Base-by-base conservation (phyloP, 176 grass and related monocot species). In the Panicum miliaceum region DNA sequence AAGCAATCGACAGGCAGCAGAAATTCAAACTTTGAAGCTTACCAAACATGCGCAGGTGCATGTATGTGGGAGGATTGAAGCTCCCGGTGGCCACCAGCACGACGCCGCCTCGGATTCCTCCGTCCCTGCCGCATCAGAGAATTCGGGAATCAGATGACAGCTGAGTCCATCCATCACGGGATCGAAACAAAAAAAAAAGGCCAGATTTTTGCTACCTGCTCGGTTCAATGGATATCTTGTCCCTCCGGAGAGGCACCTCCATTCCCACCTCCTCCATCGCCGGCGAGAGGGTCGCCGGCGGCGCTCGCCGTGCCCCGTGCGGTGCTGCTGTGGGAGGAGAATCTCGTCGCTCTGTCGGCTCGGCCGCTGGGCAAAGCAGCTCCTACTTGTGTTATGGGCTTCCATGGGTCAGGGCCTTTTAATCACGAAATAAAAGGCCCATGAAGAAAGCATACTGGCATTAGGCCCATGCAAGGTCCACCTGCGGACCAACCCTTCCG, bases 11-110 rank as follows among this genome's bases (percentile, higher is more conserved):
- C 36, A 43, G 7, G 29, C 9, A 50, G 25, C 19, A 46, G 1
- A 64, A 46, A 36, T 41, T 15, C 12, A 25, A 15, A 77, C 47
- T 11, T n/a, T 0, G 36, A 79, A 47, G 62, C 79, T 73, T 82
- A 88, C 96, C 96, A 80, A 98, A 98, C 92, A 95, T 93, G 42
- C 93, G 79, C 32, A 98, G 77, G 86, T 98, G 96, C 96, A 98
- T 98, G 77, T 93, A 95, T 40, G 96, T 98, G 38, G 91, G 91
- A 15, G 93, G 96, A 47, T 95, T 98, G 89, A 98, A 98, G 72
- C 96, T 95, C 43, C 96, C 93, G 1, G 80, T 85, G 85, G 87
- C 82, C 56, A 98, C 89, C 69, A 98, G 79, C 83, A 93, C 87
- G 19, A 76, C 87, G n/a, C 37, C 52, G 7, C 26, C 84, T 50